Base-by-base conservation (phyloP, 805 yeast genomes). In the Wickerhamomyces canadensis region DNA sequence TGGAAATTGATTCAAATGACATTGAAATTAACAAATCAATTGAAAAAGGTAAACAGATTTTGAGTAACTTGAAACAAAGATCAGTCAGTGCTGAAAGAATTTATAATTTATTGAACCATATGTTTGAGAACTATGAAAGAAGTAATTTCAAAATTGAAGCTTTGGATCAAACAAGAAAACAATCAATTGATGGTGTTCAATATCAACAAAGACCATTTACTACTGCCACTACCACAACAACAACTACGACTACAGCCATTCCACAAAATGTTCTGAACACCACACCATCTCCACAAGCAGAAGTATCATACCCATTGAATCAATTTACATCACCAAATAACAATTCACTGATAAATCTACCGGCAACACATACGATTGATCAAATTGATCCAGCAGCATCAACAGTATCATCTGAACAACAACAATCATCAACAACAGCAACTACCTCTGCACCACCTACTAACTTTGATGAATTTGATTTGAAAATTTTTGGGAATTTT, bases 31-130 rank as follows among this genome's bases (percentile, higher is more conserved):
- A 78, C 39, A 65, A 72, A 34, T 91, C 84, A 51, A 89, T 91
- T 9, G 93, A 84, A 52, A 66, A 74, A 37, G 97, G 96, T 4
- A 81, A 82, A 55, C 70, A 72, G 44, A 84, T 85, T 0, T 65
- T 88, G 40, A 77, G 78, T 40, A 67, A 70, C 27, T 66, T 88
- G 54, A 85, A 84, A 51, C 82, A 78, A 51, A 74, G 79, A 46
- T 77, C 88, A 32, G 77, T 76, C 57, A 81, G 95, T 8, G 93
- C 96, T 0, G 70, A 74, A 42, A 66, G 96, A 46, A 87, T 93
- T 19, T 86, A 81, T 59, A 78, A 80, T 49, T 72, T 88, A 37
- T 67, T 87, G 55, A 84, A 84, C 55, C 77, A 80, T 19, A 64
- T 87, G 48, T 84, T 84, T 55, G 91, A 84, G 52, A 84, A 80